These are phyloP conservation scores for Fusarium sp. DNA, from an alignment of 2,329 filamentous ascomycete genomes.

Conservation along the genomic window DNA sequence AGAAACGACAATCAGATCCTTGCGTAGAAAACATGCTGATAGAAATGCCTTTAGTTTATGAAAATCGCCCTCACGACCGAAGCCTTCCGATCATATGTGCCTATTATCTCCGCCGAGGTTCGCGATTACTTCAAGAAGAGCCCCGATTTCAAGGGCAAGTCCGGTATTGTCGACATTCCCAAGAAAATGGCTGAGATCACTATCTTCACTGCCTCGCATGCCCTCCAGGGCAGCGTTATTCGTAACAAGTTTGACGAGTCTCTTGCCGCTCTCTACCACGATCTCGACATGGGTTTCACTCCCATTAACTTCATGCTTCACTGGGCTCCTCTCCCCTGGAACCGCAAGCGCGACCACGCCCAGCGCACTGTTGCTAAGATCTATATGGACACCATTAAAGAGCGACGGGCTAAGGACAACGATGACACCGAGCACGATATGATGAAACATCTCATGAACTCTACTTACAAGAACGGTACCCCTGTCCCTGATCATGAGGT, in stretches of 20 bases:
- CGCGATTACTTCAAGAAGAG: conserved; percentile 75
- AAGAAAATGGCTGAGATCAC: conserved; percentile 85
- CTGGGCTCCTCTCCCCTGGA: conserved; percentile 90
- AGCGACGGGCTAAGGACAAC: conserved; percentile 66
- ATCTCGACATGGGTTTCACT: conserved; percentile 89
- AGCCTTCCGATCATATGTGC: conserved; percentile 78
- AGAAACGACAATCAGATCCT: conserved; percentile 18
- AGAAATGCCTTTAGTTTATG: conserved; percentile 68
- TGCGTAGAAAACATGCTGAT: conserved; percentile 22
- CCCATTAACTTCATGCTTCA: conserved; percentile 91
- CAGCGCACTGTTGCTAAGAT: conserved; percentile 82
- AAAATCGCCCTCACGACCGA: conserved; percentile 81
- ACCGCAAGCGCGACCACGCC: conserved; percentile 81
- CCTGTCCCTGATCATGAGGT: conserved; percentile 84
- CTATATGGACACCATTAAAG: conserved; percentile 83
- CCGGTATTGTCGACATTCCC: conserved; percentile 76
- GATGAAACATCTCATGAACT: conserved; percentile 90
- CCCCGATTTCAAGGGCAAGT: conserved; percentile 71
- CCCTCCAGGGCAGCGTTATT: conserved; percentile 85
- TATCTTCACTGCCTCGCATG: conserved; percentile 88
- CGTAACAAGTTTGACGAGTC: conserved; percentile 81
- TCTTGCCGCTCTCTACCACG: conserved; percentile 85
- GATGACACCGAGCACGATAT: conserved; percentile 73
- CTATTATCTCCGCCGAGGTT: conserved; percentile 79
- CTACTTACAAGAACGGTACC: conserved; percentile 83